Percentiles rank a stretch among this genome's conserved stretches.
Evolutionary conservation across 345 rosid species (phyloP).

Genomic region (Salix udensis): DNA sequence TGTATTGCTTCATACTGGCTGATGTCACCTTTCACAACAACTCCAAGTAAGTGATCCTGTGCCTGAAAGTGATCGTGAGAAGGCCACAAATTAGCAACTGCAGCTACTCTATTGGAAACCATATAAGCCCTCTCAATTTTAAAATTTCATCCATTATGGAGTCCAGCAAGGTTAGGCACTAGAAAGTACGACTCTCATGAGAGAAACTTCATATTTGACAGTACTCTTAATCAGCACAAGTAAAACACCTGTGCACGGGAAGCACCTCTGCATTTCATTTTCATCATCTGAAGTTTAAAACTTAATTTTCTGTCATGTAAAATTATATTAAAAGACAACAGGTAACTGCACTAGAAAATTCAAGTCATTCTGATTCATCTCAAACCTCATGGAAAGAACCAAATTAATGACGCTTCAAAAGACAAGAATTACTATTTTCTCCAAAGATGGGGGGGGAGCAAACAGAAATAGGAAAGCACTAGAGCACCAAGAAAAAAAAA

Average conservation of each 20-base stretch:
- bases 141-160: neutral
- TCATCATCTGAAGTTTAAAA: neutral
- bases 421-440: neutral
- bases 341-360: neutral
- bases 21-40: conserved; percentile 56
- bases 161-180: conserved; percentile 1
- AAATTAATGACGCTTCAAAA: neutral
- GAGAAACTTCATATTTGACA: neutral
- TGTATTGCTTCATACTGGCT: conserved; percentile 46
- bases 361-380: neutral
- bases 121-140: neutral
- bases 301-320: neutral
- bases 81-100: conserved; percentile 15
- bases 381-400: neutral
- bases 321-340: conserved; percentile 6
- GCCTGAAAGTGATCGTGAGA: conserved; percentile 39
- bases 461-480: neutral
- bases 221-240: neutral
- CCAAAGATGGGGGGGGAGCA: neutral
- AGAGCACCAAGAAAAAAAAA: conserved; percentile 3
- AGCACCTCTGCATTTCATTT: conserved; percentile 1
- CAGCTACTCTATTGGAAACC: neutral
- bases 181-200: neutral
- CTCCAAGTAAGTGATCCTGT: conserved; percentile 85
- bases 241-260: conserved; percentile 1